These are phyloP conservation scores for Neophaeococcomyces mojaviensis DNA, from an alignment of 2,329 filamentous ascomycete species.

Conservation along the genomic window DNA sequence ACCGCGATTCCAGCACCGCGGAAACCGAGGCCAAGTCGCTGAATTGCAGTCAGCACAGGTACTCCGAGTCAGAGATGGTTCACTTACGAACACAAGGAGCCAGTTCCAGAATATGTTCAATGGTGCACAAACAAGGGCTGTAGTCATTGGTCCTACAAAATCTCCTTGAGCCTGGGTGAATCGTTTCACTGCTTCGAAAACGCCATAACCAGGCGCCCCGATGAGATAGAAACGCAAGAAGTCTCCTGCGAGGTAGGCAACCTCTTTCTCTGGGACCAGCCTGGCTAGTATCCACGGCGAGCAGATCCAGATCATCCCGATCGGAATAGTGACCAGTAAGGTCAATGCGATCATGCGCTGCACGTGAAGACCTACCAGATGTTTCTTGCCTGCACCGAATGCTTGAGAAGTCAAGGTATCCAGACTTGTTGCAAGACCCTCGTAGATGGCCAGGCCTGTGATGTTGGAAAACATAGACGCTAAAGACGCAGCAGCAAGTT, in stretches of 20 bases:
- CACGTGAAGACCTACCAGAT: conserved; percentile 67
- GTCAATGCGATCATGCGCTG: conserved; percentile 68
- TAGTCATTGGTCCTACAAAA: conserved; percentile 66
- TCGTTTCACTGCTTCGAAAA: conserved; percentile 66
- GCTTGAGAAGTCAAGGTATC: conserved; percentile 83
- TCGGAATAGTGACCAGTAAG: conserved; percentile 57
- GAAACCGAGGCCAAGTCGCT: conserved; percentile 51
- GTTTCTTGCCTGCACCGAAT: conserved; percentile 73
- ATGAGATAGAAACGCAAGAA: conserved; percentile 60
- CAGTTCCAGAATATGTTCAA: conserved; percentile 67
- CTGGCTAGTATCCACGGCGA: conserved; percentile 50
- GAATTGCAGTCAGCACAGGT: not conserved
- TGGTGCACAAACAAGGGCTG: conserved; percentile 67
- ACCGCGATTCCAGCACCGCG: conserved; percentile 65
- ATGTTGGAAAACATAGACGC: conserved; percentile 66
- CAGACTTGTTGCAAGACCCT: conserved; percentile 71
- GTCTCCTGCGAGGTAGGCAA: conserved; percentile 58
- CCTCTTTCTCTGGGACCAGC: conserved; percentile 58
- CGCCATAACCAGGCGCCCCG: conserved; percentile 62
- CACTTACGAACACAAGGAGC: conserved; percentile 56
- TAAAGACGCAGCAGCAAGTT: conserved; percentile 53
- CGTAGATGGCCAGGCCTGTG: conserved; percentile 61
- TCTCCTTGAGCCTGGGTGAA: conserved; percentile 71
- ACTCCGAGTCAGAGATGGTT: not conserved
- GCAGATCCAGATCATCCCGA: conserved; percentile 57